Conservation (phyloP, 2,329 filamentous ascomycete genomes). For the Neophaeococcomyces aloes region DNA sequence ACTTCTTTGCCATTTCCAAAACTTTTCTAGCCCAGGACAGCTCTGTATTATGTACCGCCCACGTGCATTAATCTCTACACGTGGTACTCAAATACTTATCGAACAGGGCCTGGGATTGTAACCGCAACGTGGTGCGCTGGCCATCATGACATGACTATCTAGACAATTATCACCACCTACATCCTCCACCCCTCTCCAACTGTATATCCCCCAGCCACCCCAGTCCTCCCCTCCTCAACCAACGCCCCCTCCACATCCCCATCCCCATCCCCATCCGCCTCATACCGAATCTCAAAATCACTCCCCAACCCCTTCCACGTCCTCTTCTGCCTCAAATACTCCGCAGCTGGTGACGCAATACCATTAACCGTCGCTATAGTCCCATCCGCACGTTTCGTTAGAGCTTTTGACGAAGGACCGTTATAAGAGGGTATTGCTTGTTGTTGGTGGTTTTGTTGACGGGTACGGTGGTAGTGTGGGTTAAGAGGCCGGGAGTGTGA, state of each 20-base stretch:
- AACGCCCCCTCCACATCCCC: conserved; percentile 46
- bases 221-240: conserved; percentile 76
- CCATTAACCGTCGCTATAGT: conserved; percentile 75
- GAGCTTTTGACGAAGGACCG: conserved; percentile 32
- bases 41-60: too few relatives aligned
- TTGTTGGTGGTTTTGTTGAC: conserved; percentile 11
- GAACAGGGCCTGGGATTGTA: too few relatives aligned
- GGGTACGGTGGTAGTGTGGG: conserved; percentile 22
- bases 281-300: conserved; percentile 59
- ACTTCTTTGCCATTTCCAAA: too few relatives aligned
- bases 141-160: too few relatives aligned
- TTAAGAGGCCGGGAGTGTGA: conserved; percentile 51
- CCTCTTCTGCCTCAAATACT: conserved; percentile 68
- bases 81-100: too few relatives aligned
- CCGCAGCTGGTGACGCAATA: conserved; percentile 79
- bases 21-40: too few relatives aligned
- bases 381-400: conserved; percentile 52
- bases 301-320: conserved; percentile 89
- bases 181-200: conserved; percentile 42
- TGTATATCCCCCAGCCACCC: conserved; percentile 78
- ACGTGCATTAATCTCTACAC: too few relatives aligned
- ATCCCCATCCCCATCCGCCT: conserved; percentile 25
- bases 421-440: neutral
- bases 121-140: too few relatives aligned
- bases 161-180: neutral